These are phyloP conservation scores for Fraxinus dipetala DNA, from an alignment of 305 asterid species.

Conservation along the genomic window DNA sequence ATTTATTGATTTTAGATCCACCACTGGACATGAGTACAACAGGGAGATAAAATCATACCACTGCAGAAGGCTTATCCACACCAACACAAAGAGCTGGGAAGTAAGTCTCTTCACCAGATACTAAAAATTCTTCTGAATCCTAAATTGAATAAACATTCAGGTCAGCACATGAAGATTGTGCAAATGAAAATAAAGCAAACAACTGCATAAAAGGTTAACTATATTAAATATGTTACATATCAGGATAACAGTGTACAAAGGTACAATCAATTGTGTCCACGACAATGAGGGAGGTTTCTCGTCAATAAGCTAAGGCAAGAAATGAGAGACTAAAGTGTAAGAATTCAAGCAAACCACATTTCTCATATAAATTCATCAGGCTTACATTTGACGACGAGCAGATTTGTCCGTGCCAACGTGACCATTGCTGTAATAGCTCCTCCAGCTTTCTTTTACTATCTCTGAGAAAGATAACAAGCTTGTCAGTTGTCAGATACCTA, in stretches of 20 bases:
- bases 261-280: not conserved
- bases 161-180: conserved; percentile 10
- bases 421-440: conserved; percentile 85
- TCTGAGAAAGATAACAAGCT: conserved; percentile 39
- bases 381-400: conserved; percentile 59
- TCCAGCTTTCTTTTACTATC: conserved; percentile 83
- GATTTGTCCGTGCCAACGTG: conserved; percentile 75
- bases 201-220: not conserved
- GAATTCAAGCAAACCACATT: conserved; percentile 1
- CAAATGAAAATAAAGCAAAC: not conserved
- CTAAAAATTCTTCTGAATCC: conserved; percentile 57
- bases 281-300: not conserved
- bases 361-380: conserved; percentile 14
- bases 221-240: not conserved
- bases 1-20: not conserved
- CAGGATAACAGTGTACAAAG: not conserved
- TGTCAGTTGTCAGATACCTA: conserved; percentile 5
- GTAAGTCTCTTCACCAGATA: conserved; percentile 84
- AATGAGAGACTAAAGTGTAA: conserved; percentile 13
- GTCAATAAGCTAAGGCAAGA: conserved; percentile 7
- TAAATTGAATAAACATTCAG: conserved; percentile 33
- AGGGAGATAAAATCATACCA: conserved; percentile 53
- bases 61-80: conserved; percentile 64
- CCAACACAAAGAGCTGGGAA: conserved; percentile 87
- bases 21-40: conserved; percentile 7